Evolutionary conservation across 192 early-diverging fungal species (phyloP).

Genomic region (Mortierella hygrophila): DNA sequence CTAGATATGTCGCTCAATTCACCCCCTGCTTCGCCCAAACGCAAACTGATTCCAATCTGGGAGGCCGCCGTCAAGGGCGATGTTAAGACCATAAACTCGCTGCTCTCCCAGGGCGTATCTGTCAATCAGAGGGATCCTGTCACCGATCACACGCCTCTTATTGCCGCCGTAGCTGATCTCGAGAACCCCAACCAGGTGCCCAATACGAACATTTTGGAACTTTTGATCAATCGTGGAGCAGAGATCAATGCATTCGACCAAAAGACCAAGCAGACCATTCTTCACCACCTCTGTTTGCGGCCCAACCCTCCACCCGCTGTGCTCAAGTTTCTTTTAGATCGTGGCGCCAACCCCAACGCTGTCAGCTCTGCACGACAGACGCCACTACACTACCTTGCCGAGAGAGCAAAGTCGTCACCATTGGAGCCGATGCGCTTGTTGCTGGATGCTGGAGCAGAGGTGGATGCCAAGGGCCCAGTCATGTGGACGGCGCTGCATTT

Average conservation of each 20-base stretch:
- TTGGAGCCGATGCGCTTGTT: slow-evolving; percentile 48
- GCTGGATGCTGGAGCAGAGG: slow-evolving; percentile 46
- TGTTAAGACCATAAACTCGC: slow-evolving; percentile 33
- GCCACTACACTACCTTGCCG: slow-evolving; percentile 46
- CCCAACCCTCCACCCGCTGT: slow-evolving; percentile 49
- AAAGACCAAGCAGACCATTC: slow-evolving; percentile 48
- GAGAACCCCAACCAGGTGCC: slow-evolving; percentile 44
- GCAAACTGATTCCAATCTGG: slow-evolving; percentile 48
- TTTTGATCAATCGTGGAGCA: slow-evolving; percentile 51
- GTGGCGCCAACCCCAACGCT: slow-evolving; percentile 53
- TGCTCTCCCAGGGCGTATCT: slow-evolving; percentile 44
- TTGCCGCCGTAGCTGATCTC: slow-evolving; percentile 44
- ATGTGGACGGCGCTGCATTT: slow-evolving; percentile 56
- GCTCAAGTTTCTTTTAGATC: slow-evolving; percentile 44
- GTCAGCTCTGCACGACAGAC: slow-evolving; percentile 47
- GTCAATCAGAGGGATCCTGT: slow-evolving; percentile 51
- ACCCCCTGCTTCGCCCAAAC: slow-evolving; percentile 43
- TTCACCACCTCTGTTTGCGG: slow-evolving; percentile 47
- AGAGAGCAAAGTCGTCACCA: slow-evolving; percentile 42
- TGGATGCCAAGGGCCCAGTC: slow-evolving; percentile 51
- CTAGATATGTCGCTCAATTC: slow-evolving; percentile 55
- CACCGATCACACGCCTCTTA: slow-evolving; percentile 43
- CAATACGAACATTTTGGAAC: slow-evolving; percentile 32
- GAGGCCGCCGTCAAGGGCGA: slow-evolving; percentile 50
- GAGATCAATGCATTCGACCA: slow-evolving; percentile 55